These are phyloP conservation scores for Rhizodiscina lignyota DNA, from an alignment of 495 filamentous ascomycete genomes.

Conservation along the genomic window DNA sequence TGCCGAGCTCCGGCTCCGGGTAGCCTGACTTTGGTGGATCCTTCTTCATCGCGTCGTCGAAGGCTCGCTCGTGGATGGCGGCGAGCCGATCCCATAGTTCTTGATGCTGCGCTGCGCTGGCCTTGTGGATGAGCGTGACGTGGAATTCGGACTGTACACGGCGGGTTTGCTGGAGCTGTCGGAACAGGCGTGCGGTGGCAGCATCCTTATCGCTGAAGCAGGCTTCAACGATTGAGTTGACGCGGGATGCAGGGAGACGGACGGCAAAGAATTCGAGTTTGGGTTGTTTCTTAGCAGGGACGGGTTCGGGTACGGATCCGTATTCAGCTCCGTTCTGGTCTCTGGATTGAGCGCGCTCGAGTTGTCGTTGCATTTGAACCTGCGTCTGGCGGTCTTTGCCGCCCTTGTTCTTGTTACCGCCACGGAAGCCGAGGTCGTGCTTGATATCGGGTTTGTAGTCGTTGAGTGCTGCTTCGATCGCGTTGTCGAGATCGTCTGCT, in stretches of 20 bases:
- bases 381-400: constrained; percentile 9
- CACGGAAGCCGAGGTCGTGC: constrained; percentile 41
- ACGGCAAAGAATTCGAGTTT: constrained; percentile 72
- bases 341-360: no score
- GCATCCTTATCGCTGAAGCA: constrained; percentile 39
- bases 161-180: constrained; percentile 49
- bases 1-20: constrained; percentile 27
- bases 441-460: constrained; percentile 64
- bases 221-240: constrained; percentile 46
- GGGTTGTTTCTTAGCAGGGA: no score
- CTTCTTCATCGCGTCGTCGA: constrained; percentile 3
- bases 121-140: constrained; percentile 80
- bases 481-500: constrained; percentile 58
- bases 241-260: constrained; percentile 36
- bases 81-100: constrained; percentile 59
- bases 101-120: constrained; percentile 34
- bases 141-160: constrained; percentile 81
- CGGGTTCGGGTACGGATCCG: constrained; percentile 1
- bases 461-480: constrained; percentile 57
- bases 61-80: constrained; percentile 12
- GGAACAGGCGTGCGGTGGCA: constrained; percentile 47
- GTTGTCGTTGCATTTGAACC: no score
- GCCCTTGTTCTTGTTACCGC: constrained; percentile 3
- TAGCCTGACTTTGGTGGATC: constrained; percentile 1
- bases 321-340: constrained; percentile 6